A percentile compares a stretch with the other conserved stretches of the same genome.
These are phyloP conservation scores for Colletotrichum tabaci DNA, from an alignment of 2,329 filamentous ascomycete species.

Conservation along the genomic window DNA sequence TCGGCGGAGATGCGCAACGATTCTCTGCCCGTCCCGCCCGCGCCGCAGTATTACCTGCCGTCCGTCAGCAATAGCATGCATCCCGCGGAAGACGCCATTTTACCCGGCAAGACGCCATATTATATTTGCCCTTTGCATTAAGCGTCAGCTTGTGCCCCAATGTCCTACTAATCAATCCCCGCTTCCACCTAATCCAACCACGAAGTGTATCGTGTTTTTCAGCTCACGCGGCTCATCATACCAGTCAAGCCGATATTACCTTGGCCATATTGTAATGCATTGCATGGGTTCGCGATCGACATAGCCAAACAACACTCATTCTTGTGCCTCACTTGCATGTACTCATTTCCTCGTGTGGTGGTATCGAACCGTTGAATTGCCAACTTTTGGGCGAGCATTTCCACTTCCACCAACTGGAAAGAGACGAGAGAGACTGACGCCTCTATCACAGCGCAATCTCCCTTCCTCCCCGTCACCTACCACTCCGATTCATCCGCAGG, in stretches of 20 bases:
- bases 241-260: neutral
- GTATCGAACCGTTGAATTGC: constrained; percentile 28
- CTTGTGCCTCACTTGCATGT: neutral
- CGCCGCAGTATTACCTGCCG: constrained; percentile 31
- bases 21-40: constrained; percentile 36
- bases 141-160: neutral
- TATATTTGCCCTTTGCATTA: neutral
- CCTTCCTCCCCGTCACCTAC: constrained; percentile 16
- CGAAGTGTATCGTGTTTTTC: neutral
- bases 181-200: constrained; percentile 2
- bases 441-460: constrained; percentile 34
- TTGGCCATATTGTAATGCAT: neutral
- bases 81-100: constrained; percentile 27
- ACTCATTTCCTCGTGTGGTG: constrained; percentile 27
- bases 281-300: constrained; percentile 17
- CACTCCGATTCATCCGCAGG: neutral
- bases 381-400: neutral
- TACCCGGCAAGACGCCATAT: constrained; percentile 22
- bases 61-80: constrained; percentile 18
- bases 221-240: constrained; percentile 21
- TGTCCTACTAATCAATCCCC: constrained; percentile 1
- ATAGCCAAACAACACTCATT: neutral
- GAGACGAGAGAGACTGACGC: constrained; percentile 13
- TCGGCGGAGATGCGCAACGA: constrained; percentile 29
- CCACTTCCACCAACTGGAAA: constrained; percentile 14